A percentile compares a stretch with the other conserved stretches of the same genome.
These are phyloP conservation scores for Brassica incana DNA, from an alignment of 345 rosid genomes.

Conservation along the genomic window DNA sequence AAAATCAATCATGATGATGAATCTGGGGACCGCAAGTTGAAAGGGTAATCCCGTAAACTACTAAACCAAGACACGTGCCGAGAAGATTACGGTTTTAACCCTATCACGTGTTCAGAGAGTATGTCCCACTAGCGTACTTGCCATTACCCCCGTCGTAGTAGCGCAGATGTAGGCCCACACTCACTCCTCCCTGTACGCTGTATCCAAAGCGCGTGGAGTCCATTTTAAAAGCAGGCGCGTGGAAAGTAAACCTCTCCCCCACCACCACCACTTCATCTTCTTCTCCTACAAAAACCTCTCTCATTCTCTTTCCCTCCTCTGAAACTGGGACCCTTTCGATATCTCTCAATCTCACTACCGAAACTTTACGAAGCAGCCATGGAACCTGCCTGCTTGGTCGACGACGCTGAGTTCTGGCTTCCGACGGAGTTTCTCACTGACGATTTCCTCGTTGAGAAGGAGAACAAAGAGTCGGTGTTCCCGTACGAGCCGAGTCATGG, in stretches of 20 bases:
- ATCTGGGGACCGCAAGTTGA: neutral
- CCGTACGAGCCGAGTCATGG: constrained; percentile 37
- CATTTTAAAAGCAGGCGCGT: constrained; percentile 25
- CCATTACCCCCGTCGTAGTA: neutral
- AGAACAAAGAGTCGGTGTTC: neutral
- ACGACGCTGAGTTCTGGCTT: constrained; percentile 77
- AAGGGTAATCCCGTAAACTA: constrained; percentile 19
- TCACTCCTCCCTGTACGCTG: constrained; percentile 11
- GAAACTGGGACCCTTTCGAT: constrained; percentile 39
- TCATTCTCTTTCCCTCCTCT: neutral
- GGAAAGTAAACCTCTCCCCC: neutral
- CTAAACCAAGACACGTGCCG: constrained; percentile 4
- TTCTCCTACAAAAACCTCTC: constrained; percentile 42
- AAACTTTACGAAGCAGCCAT: constrained; percentile 24
- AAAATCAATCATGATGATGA: neutral
- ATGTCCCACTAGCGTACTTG: constrained; percentile 17
- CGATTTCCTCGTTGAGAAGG: constrained; percentile 44
- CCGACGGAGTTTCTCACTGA: constrained; percentile 75
- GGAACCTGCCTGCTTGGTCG: constrained; percentile 51
- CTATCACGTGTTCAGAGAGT: constrained; percentile 31
- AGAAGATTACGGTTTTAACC: neutral
- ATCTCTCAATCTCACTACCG: constrained; percentile 23
- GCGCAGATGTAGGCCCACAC: constrained; percentile 26
- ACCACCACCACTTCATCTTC: constrained; percentile 1
- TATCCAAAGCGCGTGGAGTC: constrained; percentile 19